Evolutionary conservation across 768 basidiomycete genomes (phyloP), one percentile per base, ranked within the genome.

Genomic region (Tylopilus sp.): DNA sequence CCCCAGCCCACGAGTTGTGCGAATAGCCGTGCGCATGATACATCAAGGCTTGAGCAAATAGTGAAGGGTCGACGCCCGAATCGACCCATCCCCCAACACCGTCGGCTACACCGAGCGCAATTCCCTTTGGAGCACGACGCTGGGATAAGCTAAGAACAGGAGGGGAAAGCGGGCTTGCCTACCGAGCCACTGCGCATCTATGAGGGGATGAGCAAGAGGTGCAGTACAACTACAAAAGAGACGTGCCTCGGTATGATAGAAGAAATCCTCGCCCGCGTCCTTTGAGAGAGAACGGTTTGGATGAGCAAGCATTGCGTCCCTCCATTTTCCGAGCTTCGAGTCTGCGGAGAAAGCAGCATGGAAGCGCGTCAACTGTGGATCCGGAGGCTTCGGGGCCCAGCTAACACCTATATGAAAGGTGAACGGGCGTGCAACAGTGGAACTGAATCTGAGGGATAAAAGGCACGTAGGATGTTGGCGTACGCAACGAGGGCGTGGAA

Each of bases 21-120:
- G 85, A 82, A 65, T 86, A 88, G 42, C 82, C 79, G 66, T 87
- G 82, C 3, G 89, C 84, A 69, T 89, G 85, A 69, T 86, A 94
- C 89, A 95, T 93, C 46, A 98, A 74, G 0, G 90, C 82, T 71
- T 97, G 94, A 1, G 92, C 86, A 74, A 95, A 98, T 41, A 95
- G 74, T 0, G 92, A 86, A 1, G 92, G 92, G 70, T 97, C 92
- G 48, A 91, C 81, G 16, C 91, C 88, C 25, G 82, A 80, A 33
- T 86, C 82, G 44, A 82, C 79, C 95, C 95, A 98, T 19, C 94
- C 93, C 2, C 93, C 93, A 5, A 97, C 93, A 19, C 94, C 94
- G 61, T 98, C 94, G 34, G 93, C 90, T 6, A 97, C 82, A 33
- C 91, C 92, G 48, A 97, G 76, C 3, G 87, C 81, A 26, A 90